phyloP scores from a whole-genome alignment of 2,329 filamentous ascomycete species.

The Botrytis galanthina region DNA sequence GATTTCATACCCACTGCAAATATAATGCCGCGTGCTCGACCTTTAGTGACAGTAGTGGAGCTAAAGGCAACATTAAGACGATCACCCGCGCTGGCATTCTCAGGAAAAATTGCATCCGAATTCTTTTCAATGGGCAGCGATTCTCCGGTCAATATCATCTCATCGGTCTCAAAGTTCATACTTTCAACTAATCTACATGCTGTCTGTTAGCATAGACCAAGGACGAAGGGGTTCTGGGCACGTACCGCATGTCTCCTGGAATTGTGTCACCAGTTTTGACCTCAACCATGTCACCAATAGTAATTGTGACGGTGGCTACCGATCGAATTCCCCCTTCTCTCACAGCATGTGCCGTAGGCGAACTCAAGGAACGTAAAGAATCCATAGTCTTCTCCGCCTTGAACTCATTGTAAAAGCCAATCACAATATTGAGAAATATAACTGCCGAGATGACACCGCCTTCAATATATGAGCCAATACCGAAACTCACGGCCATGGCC shows the following conservation, averaged over 20 bases:
- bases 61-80: constrained; percentile 61
- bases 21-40: constrained; percentile 58
- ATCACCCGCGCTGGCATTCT: constrained; percentile 47
- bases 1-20: constrained; percentile 60
- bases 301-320: constrained; percentile 53
- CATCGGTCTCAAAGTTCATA: constrained; percentile 57
- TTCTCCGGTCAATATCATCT: constrained; percentile 62
- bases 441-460: constrained; percentile 58
- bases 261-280: constrained; percentile 49
- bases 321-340: constrained; percentile 50
- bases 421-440: constrained; percentile 56
- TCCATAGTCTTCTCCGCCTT: constrained; percentile 54
- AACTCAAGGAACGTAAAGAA: constrained; percentile 49
- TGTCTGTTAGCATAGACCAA: constrained; percentile 21
- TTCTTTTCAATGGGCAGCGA: constrained; percentile 57
- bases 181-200: constrained; percentile 46
- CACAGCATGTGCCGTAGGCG: constrained; percentile 50
- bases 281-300: constrained; percentile 57
- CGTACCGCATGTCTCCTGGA: constrained; percentile 43
- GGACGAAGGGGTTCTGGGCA: neutral
- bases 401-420: constrained; percentile 56
- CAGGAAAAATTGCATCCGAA: constrained; percentile 47
- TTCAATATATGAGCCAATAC: constrained; percentile 59
- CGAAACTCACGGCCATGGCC: constrained; percentile 57
- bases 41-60: constrained; percentile 60